Evolutionary conservation across 257 asterid genomes (phyloP), one percentile per base, ranked within the genome.

Genomic region (Lycium ferocissimum): DNA sequence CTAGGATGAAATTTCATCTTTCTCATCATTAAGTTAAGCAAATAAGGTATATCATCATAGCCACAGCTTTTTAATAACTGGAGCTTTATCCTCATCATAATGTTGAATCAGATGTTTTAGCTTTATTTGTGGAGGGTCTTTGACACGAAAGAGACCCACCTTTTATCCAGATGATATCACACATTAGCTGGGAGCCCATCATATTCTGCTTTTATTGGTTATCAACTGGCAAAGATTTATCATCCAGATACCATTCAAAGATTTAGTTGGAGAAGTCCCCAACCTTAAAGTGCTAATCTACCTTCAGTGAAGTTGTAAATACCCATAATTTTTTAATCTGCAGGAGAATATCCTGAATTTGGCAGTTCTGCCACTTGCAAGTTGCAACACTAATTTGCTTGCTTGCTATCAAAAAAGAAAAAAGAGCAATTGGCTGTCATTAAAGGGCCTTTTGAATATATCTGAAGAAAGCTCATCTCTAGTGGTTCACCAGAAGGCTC

Each of bases 111-210:
- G 43, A 22, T 45, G 80, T 47, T 75, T 75, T 75, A 75, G 40
- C 81, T 75, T 75, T 72, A 45, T 72, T 47, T 49, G 57, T 75
- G 61, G 81, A 75, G 81, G 20, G 40, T 13, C n/a, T 51, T 75
- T 75, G 59, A 49, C 33, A 11, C 61, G 7, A 3, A 47, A 47
- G 43, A 75, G 62, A 13, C 81, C 20, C 49, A 7, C 62, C 81
- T 75, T 62, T 75, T 47, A 49, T 51, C 22, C 81, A 49, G 35
- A 75, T 22, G 62, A 75, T 22, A 17, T 20, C 20, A 2, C 22
- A 75, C 20, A 5, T 75, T 45, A 12, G 43, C 81, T 75, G 10
- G 62, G 81, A 11, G 81, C 12, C 62, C 81, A 51, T 75, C 81
- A 75, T 75, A 73, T 47, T 73, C 62, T 75, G 45, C 81, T 13